Conservation (phyloP, 108 stramenopile genomes). For the Skeletonema tropicum region DNA sequence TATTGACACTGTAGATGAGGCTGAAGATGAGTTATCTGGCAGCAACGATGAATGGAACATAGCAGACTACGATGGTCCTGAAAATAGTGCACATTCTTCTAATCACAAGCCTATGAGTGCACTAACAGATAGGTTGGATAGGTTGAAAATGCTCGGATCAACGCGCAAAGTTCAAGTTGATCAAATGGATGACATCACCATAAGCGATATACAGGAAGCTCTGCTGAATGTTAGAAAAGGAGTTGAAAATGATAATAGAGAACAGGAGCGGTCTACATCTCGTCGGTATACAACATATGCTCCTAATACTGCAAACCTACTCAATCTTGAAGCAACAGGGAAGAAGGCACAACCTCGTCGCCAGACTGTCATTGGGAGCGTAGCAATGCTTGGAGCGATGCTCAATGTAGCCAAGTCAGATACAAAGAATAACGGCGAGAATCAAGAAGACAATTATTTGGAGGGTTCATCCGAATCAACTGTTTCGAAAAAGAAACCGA, state of each 20-base stretch:
- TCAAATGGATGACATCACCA: not conserved
- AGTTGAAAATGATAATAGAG: not conserved
- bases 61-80: conserved; percentile 10
- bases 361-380: not conserved
- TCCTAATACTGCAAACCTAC: not conserved
- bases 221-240: conserved; percentile 12
- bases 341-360: not conserved
- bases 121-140: not conserved
- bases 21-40: not conserved
- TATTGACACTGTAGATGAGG: not conserved
- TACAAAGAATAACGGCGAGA: not conserved
- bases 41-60: conserved; percentile 1
- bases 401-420: not conserved
- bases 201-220: conserved; percentile 11
- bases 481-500: not conserved
- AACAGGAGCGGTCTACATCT: not conserved
- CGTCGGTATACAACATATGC: not conserved
- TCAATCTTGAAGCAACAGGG: not conserved
- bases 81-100: not conserved
- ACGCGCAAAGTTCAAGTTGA: not conserved
- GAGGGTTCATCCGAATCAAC: not conserved
- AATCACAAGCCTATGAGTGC: not conserved
- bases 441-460: not conserved
- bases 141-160: not conserved
- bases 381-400: not conserved